Percentiles rank a stretch among this genome's conserved stretches.
Evolutionary conservation across 495 filamentous ascomycete species (phyloP).

Genomic region (Podospora fimiseda): DNA sequence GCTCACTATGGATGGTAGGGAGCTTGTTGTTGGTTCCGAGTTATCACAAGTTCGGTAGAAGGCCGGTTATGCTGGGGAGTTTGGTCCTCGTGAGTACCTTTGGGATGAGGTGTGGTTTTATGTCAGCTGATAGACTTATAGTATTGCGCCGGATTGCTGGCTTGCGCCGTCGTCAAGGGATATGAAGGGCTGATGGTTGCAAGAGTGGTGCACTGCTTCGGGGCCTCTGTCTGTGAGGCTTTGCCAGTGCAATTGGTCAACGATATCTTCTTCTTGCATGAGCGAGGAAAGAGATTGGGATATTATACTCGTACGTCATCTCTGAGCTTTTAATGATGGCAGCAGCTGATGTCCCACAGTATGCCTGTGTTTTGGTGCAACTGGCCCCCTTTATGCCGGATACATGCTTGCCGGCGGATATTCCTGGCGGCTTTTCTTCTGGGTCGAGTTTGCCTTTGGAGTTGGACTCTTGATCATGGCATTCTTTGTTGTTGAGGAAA

Average conservation of each 20-base stretch:
- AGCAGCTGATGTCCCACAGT: conserved; percentile 25
- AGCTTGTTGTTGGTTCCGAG: conserved; percentile 53
- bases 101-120: too few relatives aligned
- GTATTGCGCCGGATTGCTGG: conserved; percentile 54
- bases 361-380: conserved; percentile 53
- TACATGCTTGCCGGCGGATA: conserved; percentile 60
- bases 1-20: conserved; percentile 29
- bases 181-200: conserved; percentile 50
- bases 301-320: conserved; percentile 48
- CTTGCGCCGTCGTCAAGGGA: conserved; percentile 44
- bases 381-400: conserved; percentile 53
- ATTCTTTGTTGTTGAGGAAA: conserved; percentile 59
- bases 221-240: conserved; percentile 56
- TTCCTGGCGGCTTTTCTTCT: conserved; percentile 60
- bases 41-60: conserved; percentile 55
- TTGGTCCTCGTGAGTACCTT: conserved; percentile 39
- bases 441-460: conserved; percentile 56
- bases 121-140: too few relatives aligned
- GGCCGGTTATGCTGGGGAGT: conserved; percentile 54
- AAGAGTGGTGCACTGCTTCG: conserved; percentile 51
- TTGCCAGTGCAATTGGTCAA: conserved; percentile 59
- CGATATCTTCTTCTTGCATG: conserved; percentile 61
- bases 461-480: conserved; percentile 48
- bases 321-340: not conserved
- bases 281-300: conserved; percentile 52